A percentile compares a stretch with the other conserved stretches of the same genome.
Evolutionary conservation across 129 eudicot species (phyloP).

Genomic region (Chrysanthemum lavandulifolium): DNA sequence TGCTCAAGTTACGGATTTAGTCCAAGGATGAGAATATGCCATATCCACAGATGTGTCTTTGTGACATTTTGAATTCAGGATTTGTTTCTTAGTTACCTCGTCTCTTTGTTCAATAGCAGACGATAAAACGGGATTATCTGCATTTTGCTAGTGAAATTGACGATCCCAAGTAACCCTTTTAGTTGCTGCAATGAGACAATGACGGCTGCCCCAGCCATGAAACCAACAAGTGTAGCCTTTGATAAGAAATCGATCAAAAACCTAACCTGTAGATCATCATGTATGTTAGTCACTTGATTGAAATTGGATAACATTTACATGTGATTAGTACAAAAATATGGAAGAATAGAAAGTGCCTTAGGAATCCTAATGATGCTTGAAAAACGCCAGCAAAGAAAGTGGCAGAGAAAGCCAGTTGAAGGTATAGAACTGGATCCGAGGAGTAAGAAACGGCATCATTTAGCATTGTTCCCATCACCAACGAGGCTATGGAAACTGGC

Average conservation of each 20-base stretch:
- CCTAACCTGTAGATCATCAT: conserved; percentile 60
- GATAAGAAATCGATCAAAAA: conserved; percentile 86
- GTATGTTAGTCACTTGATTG: neutral
- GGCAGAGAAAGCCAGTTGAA: conserved; percentile 73
- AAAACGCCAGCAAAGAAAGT: conserved; percentile 86
- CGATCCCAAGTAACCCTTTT: conserved; percentile 84
- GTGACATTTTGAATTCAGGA: neutral
- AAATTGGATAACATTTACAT: neutral
- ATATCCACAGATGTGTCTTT: neutral
- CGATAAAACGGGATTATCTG: conserved; percentile 73
- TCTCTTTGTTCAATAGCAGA: conserved; percentile 59
- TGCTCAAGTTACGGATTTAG: too few relatives aligned
- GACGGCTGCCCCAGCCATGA: conserved; percentile 97
- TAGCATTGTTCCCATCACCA: conserved; percentile 93
- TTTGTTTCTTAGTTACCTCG: conserved; percentile 44
- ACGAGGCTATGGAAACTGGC: conserved; percentile 86
- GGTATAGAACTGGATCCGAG: conserved; percentile 60
- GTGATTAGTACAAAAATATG: neutral
- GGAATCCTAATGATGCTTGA: conserved; percentile 82
- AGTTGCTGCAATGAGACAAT: conserved; percentile 86
- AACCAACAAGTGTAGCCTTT: conserved; percentile 87
- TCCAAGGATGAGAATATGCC: neutral
- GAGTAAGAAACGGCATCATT: conserved; percentile 57
- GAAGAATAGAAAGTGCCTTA: conserved; percentile 42
- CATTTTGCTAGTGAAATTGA: conserved; percentile 81